Percentiles rank a stretch among this genome's conserved stretches.
phyloP scores from a whole-genome alignment of 2,329 filamentous ascomycete genomes.

The Aspergillus melleus region DNA sequence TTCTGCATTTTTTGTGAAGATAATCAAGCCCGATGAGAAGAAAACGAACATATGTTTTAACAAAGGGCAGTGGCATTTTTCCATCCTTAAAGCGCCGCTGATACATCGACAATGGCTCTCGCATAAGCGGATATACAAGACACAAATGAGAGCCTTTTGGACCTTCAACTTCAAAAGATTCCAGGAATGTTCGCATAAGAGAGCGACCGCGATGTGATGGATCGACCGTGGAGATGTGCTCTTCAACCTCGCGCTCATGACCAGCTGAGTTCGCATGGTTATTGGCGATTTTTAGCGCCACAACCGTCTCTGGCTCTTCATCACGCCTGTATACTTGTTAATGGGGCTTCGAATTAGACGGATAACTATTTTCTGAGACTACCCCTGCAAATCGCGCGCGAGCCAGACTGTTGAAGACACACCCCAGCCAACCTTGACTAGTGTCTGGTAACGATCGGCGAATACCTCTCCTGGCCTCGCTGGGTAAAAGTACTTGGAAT shows the following conservation, averaged over 20 bases:
- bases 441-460: slow-evolving; percentile 26
- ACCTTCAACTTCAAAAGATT: slow-evolving; percentile 35
- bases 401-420: slow-evolving; percentile 33
- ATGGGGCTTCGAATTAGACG: too few species aligned
- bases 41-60: slow-evolving; percentile 38
- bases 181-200: slow-evolving; percentile 35
- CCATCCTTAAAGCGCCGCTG: slow-evolving; percentile 29
- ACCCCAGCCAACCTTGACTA: slow-evolving; percentile 34
- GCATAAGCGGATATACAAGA: slow-evolving; percentile 42
- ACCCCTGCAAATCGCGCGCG: slow-evolving; percentile 30
- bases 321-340: slow-evolving; percentile 25
- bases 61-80: slow-evolving; percentile 34
- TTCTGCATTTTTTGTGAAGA: slow-evolving; percentile 42
- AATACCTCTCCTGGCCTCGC: slow-evolving; percentile 32
- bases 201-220: slow-evolving; percentile 34
- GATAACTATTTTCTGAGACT: too few species aligned
- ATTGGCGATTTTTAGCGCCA: slow-evolving; percentile 32
- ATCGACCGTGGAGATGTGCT: slow-evolving; percentile 33
- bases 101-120: slow-evolving; percentile 40
- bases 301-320: slow-evolving; percentile 26
- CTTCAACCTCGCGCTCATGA: slow-evolving; percentile 34
- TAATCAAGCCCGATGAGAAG: slow-evolving; percentile 46
- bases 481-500: slow-evolving; percentile 31
- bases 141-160: slow-evolving; percentile 35
- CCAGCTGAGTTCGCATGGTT: slow-evolving; percentile 21